Percentiles rank a stretch among this genome's conserved stretches.
These are phyloP conservation scores for Lepiota brunneoincarnata DNA, from an alignment of 768 basidiomycete genomes.

Conservation along the genomic window DNA sequence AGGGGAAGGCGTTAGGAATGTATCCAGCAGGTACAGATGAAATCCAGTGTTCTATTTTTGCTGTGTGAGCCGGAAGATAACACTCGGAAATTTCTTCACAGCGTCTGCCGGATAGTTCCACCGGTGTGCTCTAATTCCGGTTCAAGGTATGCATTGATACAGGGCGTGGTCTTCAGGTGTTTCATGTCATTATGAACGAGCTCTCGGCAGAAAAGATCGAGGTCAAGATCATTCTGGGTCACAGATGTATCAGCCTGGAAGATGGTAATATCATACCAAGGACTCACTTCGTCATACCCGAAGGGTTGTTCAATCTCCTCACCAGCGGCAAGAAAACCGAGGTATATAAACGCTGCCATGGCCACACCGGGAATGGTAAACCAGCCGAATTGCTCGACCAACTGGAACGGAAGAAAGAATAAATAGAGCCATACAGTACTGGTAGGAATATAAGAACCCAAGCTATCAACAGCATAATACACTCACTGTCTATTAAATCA, in stretches of 20 bases:
- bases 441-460: background rate
- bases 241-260: conserved; percentile 1
- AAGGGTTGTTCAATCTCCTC: conserved; percentile 72
- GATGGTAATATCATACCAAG: background rate
- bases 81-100: background rate
- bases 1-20: too few species aligned
- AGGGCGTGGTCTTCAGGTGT: conserved; percentile 48
- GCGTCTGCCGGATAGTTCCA: background rate
- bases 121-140: conserved; percentile 14
- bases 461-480: background rate
- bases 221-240: conserved; percentile 59
- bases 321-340: conserved; percentile 73
- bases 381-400: conserved; percentile 59
- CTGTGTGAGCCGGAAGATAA: background rate
- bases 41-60: too few species aligned
- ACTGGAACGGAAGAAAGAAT: conserved; percentile 77
- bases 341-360: conserved; percentile 68
- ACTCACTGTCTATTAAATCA: conserved; percentile 29
- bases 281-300: conserved; percentile 59
- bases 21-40: too few species aligned
- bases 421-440: conserved; percentile 73
- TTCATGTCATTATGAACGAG: conserved; percentile 58
- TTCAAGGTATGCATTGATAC: conserved; percentile 46
- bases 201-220: conserved; percentile 60
- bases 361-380: conserved; percentile 64